Evolutionary conservation across 1,284 basidiomycete species (phyloP).

Genomic region (Tylopilus orsonianus): DNA sequence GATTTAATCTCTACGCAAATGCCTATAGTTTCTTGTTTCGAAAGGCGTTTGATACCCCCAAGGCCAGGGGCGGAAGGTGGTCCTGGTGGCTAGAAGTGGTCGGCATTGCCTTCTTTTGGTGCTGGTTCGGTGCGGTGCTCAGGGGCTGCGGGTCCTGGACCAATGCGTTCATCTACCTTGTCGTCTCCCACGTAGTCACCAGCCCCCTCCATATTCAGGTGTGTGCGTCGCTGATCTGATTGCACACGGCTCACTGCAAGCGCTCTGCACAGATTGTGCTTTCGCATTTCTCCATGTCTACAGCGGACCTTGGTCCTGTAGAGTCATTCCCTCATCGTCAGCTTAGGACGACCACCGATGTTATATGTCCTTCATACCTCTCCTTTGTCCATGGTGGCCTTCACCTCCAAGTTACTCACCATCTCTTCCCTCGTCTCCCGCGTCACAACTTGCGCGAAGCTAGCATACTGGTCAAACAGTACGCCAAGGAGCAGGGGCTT

Average conservation of each 20-base stretch:
- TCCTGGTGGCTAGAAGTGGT: slow-evolving; percentile 71
- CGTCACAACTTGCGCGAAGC: slow-evolving; percentile 89
- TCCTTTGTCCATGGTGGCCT: slow-evolving; percentile 92
- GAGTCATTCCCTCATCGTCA: slow-evolving; percentile 95
- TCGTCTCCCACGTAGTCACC: slow-evolving; percentile 79
- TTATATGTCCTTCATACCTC: slow-evolving; percentile 81
- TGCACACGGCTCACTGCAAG: slow-evolving; percentile 6
- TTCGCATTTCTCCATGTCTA: slow-evolving; percentile 97
- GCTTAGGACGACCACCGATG: slow-evolving; percentile 94
- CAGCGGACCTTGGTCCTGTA: slow-evolving; percentile 84
- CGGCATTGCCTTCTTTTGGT: slow-evolving; percentile 75
- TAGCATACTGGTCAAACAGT: slow-evolving; percentile 81
- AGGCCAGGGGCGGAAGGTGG: slow-evolving; percentile 65
- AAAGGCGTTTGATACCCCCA: slow-evolving; percentile 58
- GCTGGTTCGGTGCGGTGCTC: slow-evolving; percentile 72
- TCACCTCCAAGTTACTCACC: slow-evolving; percentile 96
- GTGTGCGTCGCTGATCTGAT: slow-evolving; percentile 9
- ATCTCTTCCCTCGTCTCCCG: slow-evolving; percentile 94
- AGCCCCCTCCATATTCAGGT: slow-evolving; percentile 88
- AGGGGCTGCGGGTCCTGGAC: slow-evolving; percentile 68
- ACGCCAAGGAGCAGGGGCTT: slow-evolving; percentile 80
- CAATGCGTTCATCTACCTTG: slow-evolving; percentile 64
- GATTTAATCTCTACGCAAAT: slow-evolving; percentile 94
- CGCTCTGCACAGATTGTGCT: slow-evolving; percentile 79
- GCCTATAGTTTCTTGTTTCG: slow-evolving; percentile 80